Base-by-base conservation (phyloP, 768 basidiomycete species). In the Suillus lakei region DNA sequence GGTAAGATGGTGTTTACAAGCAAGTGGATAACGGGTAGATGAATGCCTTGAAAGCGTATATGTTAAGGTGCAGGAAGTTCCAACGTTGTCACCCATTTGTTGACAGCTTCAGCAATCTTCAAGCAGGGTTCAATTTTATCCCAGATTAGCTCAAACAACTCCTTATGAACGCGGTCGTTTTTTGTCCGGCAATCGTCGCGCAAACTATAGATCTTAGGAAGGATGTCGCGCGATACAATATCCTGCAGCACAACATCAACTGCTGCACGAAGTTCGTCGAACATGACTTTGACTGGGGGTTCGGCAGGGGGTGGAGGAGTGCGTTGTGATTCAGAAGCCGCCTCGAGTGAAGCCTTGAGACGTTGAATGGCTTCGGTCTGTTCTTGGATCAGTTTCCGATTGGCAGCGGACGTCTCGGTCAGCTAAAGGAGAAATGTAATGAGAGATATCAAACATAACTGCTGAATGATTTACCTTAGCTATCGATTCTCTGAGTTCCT, bases 131-230 rank as follows among this genome's bases (percentile, higher is more conserved):
- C 28, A 21, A 59, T 28, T 18, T 10, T 18, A 30, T 59, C 58
- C 58, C 58, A 59, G 18, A 59, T 59, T 30, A 39, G 8, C 58
- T 30, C 58, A 41, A 59, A 59, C 39, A 59, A 10, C 39, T 59
- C 58, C 18, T 18, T 13, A 21, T 59, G 58, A 41, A 41, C 30
- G 5, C 7, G 18, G 18, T 30, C 18, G 28, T 59, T 59, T 8
- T 41, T 28, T 41, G 5, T 7, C n/a, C 26, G 28, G 39, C 58
- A 59, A 3, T 28, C 26, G 5, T 30, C 28, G 10, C 28, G 28
- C 39, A 59, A 28, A 15, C 18, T 12, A 7, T 12, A 30, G 3
- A 59, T 28, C 39, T 5, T 43, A 28, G 58, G 58, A 41, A 59
- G 3, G 18, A 59, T 26, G 2, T 59, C 58, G 41, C 39, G 26